Conservation (phyloP, 2,329 filamentous ascomycete genomes). For the Hypocrella siamensis region DNA sequence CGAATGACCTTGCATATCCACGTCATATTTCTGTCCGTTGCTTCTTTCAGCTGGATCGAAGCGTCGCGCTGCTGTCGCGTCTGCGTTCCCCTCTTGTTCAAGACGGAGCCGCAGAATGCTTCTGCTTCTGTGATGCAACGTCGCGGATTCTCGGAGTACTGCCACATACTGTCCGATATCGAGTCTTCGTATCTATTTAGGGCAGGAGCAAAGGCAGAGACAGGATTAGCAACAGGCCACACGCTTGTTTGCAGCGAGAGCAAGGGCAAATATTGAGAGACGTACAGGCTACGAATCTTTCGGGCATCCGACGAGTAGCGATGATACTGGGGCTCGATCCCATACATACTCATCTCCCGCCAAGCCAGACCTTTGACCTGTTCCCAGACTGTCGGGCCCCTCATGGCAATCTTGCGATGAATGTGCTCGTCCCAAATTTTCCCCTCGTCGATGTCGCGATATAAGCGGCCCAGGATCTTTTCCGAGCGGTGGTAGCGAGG, state of each 20-base stretch:
- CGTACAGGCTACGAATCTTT: conserved; percentile 30
- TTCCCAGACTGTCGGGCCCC: conserved; percentile 25
- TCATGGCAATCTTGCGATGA: conserved; percentile 11
- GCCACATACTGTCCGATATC: conserved; percentile 23
- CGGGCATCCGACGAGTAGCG: conserved; percentile 20
- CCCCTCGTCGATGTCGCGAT: conserved; percentile 56
- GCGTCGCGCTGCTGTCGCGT: conserved; percentile 34
- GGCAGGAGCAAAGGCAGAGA: conserved; percentile 1
- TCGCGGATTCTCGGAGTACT: conserved; percentile 29
- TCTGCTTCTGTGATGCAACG: conserved; percentile 31
- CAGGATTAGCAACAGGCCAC: background rate
- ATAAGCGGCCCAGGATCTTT: conserved; percentile 55
- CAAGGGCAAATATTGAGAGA: conserved; percentile 11
- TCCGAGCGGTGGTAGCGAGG: conserved; percentile 49
- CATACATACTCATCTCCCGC: conserved; percentile 7
- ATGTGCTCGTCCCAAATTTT: conserved; percentile 43
- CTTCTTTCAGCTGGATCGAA: conserved; percentile 34
- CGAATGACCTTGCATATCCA: conserved; percentile 21
- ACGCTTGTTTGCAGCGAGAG: background rate
- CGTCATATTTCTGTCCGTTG: conserved; percentile 29
- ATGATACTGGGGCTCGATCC: conserved; percentile 16
- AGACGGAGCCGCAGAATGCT: conserved; percentile 39
- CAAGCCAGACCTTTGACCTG: conserved; percentile 16
- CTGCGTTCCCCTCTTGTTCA: conserved; percentile 32
- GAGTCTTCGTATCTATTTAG: conserved; percentile 29